A percentile compares a stretch with the other conserved stretches of the same genome.
phyloP scores from a whole-genome alignment of 2,329 filamentous ascomycete species.

The Fusarium penzigii region DNA sequence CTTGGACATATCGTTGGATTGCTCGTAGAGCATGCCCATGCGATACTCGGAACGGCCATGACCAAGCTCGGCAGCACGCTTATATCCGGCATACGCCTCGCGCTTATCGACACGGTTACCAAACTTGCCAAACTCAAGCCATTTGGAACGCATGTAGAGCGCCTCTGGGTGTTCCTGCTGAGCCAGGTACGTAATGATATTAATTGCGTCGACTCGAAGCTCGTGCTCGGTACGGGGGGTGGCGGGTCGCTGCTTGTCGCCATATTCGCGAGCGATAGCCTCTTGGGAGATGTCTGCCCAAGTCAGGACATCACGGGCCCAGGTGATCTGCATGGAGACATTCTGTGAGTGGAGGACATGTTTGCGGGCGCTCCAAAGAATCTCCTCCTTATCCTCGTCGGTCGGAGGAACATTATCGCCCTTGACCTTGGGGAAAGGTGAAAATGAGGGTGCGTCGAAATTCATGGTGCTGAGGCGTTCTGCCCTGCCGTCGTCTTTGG shows the following conservation, averaged over 20 bases:
- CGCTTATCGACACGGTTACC: slow-evolving; percentile 88
- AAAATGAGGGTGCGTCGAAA: slow-evolving; percentile 74
- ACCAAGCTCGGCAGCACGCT: slow-evolving; percentile 79
- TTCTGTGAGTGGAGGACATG: slow-evolving; percentile 91
- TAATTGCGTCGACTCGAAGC: slow-evolving; percentile 83
- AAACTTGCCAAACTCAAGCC: slow-evolving; percentile 98
- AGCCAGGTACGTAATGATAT: slow-evolving; percentile 86
- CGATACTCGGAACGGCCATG: slow-evolving; percentile 91
- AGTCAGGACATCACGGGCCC: slow-evolving; percentile 88
- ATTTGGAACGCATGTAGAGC: slow-evolving; percentile 92
- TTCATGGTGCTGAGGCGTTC: slow-evolving; percentile 44
- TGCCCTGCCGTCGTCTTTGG: slow-evolving; percentile 36
- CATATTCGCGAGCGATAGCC: slow-evolving; percentile 67
- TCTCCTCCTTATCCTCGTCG: slow-evolving; percentile 91
- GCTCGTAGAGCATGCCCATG: slow-evolving; percentile 98
- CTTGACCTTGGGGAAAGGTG: slow-evolving; percentile 84
- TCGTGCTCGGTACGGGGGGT: slow-evolving; percentile 91
- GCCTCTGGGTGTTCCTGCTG: slow-evolving; percentile 92
- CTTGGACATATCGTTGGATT: slow-evolving; percentile 87
- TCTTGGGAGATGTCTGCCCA: slow-evolving; percentile 86
- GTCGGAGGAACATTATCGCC: slow-evolving; percentile 89
- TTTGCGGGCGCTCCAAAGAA: slow-evolving; percentile 79
- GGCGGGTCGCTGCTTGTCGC: slow-evolving; percentile 58
- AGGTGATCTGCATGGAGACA: slow-evolving; percentile 92
- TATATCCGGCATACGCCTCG: slow-evolving; percentile 87